Conservation (phyloP, 2,329 filamentous ascomycete genomes). For the Tricladium varicosporioides region DNA sequence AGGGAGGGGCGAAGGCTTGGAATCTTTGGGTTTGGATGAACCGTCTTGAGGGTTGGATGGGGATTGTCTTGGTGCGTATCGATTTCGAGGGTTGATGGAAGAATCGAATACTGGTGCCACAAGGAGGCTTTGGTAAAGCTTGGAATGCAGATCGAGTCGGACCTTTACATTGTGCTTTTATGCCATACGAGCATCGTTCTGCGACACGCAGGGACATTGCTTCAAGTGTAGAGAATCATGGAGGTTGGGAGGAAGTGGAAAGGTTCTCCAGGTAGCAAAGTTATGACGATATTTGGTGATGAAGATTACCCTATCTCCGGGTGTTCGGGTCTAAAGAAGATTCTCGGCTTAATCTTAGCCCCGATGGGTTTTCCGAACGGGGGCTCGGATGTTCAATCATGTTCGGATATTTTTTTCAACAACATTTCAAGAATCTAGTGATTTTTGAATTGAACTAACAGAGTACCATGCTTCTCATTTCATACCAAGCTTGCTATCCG, state of each 20-base stretch:
- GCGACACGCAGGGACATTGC: constrained; percentile 31
- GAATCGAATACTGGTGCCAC: background rate
- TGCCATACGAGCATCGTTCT: constrained; percentile 21
- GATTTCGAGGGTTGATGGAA: constrained; percentile 5
- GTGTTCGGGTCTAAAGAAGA: background rate
- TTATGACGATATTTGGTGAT: background rate
- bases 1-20: constrained; percentile 70
- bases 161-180: constrained; percentile 10
- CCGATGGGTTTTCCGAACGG: too few relatives aligned
- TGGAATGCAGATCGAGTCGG: background rate
- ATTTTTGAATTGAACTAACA: too few relatives aligned
- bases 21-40: constrained; percentile 44
- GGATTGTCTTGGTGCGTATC: constrained; percentile 6
- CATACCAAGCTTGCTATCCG: too few relatives aligned
- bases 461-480: too few relatives aligned
- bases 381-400: too few relatives aligned
- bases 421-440: too few relatives aligned
- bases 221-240: constrained; percentile 7
- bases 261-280: background rate
- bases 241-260: background rate
- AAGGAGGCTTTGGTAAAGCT: background rate
- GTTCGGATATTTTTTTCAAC: too few relatives aligned
- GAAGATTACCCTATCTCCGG: background rate
- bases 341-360: background rate
- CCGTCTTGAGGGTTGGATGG: constrained; percentile 14